A percentile compares a stretch with the other conserved stretches of the same genome.
Conservation (phyloP, 495 filamentous ascomycete genomes). For the Daldinia decipiens region DNA sequence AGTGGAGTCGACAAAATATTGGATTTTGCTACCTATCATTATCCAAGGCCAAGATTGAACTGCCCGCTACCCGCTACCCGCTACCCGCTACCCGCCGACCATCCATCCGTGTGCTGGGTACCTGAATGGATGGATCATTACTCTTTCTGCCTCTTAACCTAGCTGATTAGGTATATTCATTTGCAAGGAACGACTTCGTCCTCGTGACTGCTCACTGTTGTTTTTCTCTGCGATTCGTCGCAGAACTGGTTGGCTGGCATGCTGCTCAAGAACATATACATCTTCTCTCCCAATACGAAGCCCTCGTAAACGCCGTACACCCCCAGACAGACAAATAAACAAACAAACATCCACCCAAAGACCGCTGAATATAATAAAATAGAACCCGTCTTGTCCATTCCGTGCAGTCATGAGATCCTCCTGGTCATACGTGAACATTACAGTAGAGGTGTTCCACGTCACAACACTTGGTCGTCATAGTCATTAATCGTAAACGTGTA, state of each 20-base stretch:
- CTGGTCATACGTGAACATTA: slow-evolving; percentile 14
- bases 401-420: slow-evolving; percentile 10
- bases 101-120: background rate
- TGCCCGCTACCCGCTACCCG: background rate
- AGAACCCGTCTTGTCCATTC: slow-evolving; percentile 11
- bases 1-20: slow-evolving; percentile 13
- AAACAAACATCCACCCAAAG: background rate
- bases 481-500: slow-evolving; percentile 30
- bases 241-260: background rate
- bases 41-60: slow-evolving; percentile 17
- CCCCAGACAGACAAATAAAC: background rate
- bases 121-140: slow-evolving; percentile 20
- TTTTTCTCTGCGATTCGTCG: background rate
- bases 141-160: slow-evolving; percentile 26
- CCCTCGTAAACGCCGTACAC: slow-evolving; percentile 2
- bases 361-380: background rate
- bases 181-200: slow-evolving; percentile 21
- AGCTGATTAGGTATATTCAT: slow-evolving; percentile 16
- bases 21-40: slow-evolving; percentile 30
- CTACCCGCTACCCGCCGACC: slow-evolving; percentile 4
- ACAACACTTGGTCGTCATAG: background rate
- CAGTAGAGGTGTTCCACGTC: slow-evolving; percentile 6
- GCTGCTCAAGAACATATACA: background rate
- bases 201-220: slow-evolving; percentile 7
- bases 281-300: background rate